A percentile compares a stretch with the other conserved stretches of the same genome.
phyloP scores from a whole-genome alignment of 2,329 filamentous ascomycete species.

The Apiospora arundinis region DNA sequence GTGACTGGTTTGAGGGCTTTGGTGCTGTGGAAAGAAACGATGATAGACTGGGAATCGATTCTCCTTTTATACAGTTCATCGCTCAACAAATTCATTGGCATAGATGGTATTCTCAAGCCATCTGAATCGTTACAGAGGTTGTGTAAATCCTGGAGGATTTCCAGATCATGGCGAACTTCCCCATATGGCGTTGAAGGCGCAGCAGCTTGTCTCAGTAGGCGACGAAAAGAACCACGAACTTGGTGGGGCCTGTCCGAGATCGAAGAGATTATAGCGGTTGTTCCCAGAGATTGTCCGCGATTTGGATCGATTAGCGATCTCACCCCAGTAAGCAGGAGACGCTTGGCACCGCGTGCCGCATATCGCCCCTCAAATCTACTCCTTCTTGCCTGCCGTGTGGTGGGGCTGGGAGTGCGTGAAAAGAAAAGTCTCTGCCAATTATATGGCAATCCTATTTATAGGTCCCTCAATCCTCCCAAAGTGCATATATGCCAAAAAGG shows the following conservation, averaged over 20 bases:
- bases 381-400: neutral
- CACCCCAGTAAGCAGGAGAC: neutral
- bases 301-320: neutral
- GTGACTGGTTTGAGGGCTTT: neutral
- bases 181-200: no score
- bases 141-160: neutral
- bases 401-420: neutral
- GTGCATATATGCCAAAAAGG: no score
- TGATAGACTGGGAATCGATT: neutral
- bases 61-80: neutral
- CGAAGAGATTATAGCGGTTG: neutral
- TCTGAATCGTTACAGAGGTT: neutral
- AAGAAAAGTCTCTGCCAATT: no score
- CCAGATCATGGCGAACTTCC: neutral
- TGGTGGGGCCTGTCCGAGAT: neutral
- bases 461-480: no score
- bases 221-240: neutral
- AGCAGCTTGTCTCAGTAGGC: neutral
- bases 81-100: no score
- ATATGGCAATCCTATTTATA: no score
- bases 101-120: neutral
- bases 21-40: neutral
- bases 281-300: neutral
- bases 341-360: neutral
- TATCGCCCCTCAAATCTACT: neutral